Conservation (phyloP, 179 eudicot species). For the Beta corolliflora region DNA sequence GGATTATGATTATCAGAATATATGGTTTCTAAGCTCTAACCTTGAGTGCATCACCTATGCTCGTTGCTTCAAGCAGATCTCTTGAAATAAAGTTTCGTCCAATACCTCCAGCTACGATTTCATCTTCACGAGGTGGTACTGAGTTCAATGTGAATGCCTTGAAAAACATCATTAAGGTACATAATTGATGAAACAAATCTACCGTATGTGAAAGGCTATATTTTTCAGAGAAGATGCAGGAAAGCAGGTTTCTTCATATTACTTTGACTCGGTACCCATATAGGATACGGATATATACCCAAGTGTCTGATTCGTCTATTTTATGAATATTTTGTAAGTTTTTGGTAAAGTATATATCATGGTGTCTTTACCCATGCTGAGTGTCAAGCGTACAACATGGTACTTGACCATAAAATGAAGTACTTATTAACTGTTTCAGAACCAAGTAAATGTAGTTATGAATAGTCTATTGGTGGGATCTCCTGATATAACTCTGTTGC, state of each 20-base stretch:
- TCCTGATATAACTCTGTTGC: neutral
- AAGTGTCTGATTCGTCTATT: too few species aligned
- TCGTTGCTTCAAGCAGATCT: conserved; percentile 79
- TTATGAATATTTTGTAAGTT: too few species aligned
- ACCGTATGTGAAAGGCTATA: neutral
- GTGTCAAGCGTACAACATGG: too few species aligned
- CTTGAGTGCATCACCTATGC: conserved; percentile 62
- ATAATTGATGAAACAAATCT: neutral
- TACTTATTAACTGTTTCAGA: neutral
- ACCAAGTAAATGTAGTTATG: neutral
- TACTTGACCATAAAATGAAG: too few species aligned
- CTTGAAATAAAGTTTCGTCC: conserved; percentile 87
- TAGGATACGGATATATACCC: too few species aligned
- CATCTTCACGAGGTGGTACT: conserved; percentile 73
- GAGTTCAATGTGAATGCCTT: conserved; percentile 93
- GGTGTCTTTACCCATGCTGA: too few species aligned
- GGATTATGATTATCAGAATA: neutral
- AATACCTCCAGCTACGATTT: conserved; percentile 69
- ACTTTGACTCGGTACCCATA: too few species aligned
- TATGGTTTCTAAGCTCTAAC: conserved; percentile 17
- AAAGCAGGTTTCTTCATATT: neutral
- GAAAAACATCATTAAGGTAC: conserved; percentile 21
- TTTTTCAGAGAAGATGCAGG: neutral
- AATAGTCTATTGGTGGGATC: neutral
- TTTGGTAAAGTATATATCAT: too few species aligned